Evolutionary conservation across 106 monocot species (phyloP), one percentile per base, ranked within the genome.

Genomic region (Vanilla planifolia): DNA sequence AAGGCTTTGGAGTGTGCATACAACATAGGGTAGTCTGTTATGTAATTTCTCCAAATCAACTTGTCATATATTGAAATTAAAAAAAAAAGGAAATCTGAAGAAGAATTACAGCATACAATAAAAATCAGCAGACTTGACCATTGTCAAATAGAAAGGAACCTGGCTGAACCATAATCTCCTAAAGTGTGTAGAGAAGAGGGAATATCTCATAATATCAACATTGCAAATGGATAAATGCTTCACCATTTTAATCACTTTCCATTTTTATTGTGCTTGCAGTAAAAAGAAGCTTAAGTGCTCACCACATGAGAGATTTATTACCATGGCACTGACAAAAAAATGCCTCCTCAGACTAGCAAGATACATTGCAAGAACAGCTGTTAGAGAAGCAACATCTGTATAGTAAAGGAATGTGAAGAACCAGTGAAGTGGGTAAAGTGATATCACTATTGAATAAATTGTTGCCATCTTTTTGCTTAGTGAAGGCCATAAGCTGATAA

Each of bases 401-500:
- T 92, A 98, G 55, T 88, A 92, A 27, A 98, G 77, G 71, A 98
- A 98, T 60, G 88, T 73, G 67, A 92, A 98, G 79, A 98, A 98
- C 87, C 96, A 98, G 41, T 92, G 87, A 66, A 92, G 46, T 28
- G 96, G 96, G 59, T 88, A 98, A 21, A 91, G 48, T 55, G 87
- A 40, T 29, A 85, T 51, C 22, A 77, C 6, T 51, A 92, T 63
- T 23, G 91, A 76, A 82, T 50, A 77, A 9, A 57, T 4, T 16
- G 79, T 77, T 27, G 84, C 85, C 32, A 72, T 79, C 65, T 61
- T 77, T 77, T 75, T 62, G 43, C 66, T 61, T 51, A 75, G 33
- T 27, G 58, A 50, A 61, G 96, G 96, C 55, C 70, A 79, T 59
- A 98, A 74, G 51, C 43, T 63, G 40, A 79, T 59, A 60, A 91